phyloP scores from a whole-genome alignment of 2,329 filamentous ascomycete genomes.

The Aspergillus piperis region DNA sequence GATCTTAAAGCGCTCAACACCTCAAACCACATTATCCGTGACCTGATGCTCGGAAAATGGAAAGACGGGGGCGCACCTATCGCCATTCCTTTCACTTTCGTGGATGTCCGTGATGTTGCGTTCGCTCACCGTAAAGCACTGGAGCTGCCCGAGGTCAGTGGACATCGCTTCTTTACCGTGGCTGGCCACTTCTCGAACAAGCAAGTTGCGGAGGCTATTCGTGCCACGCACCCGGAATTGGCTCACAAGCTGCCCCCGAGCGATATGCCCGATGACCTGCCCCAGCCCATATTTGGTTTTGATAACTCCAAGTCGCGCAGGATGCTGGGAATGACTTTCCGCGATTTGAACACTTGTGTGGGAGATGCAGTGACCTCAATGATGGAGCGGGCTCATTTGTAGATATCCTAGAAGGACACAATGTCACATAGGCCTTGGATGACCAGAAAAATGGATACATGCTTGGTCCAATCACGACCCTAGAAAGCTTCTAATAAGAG shows the following conservation, averaged over 20 bases:
- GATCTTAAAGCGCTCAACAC: neutral
- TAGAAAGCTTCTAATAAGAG: no score
- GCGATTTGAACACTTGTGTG: conserved; percentile 5
- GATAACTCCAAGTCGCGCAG: neutral
- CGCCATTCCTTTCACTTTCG: neutral
- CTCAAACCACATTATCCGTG: neutral
- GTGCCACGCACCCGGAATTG: neutral
- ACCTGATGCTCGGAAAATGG: neutral
- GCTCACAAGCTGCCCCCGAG: neutral
- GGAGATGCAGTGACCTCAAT: neutral
- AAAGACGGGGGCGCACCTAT: neutral
- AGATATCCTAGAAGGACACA: neutral
- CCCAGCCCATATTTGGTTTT: neutral
- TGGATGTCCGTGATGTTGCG: conserved; percentile 16
- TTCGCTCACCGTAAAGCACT: conserved; percentile 9
- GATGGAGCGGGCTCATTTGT: neutral
- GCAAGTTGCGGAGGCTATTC: neutral
- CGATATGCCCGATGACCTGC: neutral
- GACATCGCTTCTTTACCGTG: neutral
- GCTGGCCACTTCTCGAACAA: conserved; percentile 1
- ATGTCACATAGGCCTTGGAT: no score
- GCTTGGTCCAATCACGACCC: no score
- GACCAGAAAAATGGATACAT: no score
- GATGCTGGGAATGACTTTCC: neutral
- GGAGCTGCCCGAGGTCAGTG: neutral